Conservation (phyloP, 2,329 filamentous ascomycete species). For the Colletotrichum sp. region DNA sequence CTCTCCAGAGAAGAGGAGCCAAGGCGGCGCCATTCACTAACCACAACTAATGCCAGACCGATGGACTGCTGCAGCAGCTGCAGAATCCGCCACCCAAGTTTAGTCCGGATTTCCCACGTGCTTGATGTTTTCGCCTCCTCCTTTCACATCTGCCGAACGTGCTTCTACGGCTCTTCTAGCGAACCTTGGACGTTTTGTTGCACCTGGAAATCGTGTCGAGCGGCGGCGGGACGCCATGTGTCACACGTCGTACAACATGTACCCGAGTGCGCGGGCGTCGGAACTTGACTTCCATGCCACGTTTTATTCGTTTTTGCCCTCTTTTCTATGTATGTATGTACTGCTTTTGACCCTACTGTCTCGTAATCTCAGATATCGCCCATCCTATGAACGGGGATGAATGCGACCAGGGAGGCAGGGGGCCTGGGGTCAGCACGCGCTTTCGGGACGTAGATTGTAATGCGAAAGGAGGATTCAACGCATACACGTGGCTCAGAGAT, state of each 20-base stretch:
- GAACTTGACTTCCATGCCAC: background rate
- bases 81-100: background rate
- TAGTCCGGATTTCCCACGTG: background rate
- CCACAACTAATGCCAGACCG: background rate
- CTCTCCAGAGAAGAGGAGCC: background rate
- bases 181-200: background rate
- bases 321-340: background rate
- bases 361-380: background rate
- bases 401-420: background rate
- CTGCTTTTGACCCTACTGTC: background rate
- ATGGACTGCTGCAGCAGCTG: background rate
- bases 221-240: background rate
- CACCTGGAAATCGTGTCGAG: background rate
- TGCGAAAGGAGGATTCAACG: background rate
- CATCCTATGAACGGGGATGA: background rate
- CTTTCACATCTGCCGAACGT: background rate
- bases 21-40: background rate
- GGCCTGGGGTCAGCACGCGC: background rate
- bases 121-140: background rate
- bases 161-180: conserved; percentile 8
- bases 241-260: background rate
- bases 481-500: background rate
- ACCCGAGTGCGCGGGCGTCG: background rate
- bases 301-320: background rate
- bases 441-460: background rate